phyloP scores from a whole-genome alignment of 192 early-diverging fungal species.

The Coemansia sp. region DNA sequence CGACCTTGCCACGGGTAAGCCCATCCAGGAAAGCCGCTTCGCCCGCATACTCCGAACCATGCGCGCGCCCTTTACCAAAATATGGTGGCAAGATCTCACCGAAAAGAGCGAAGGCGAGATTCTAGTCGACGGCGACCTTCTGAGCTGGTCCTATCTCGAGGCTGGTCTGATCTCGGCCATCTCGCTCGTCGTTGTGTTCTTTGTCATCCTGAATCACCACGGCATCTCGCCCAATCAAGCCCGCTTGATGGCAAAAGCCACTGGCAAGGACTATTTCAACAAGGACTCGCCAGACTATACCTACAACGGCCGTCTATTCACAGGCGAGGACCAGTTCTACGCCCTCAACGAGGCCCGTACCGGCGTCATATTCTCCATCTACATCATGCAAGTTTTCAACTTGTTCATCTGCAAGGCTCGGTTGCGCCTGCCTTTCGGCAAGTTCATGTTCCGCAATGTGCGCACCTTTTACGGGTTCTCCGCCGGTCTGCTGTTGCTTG shows the following conservation, averaged over 20 bases:
- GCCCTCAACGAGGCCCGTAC: conserved; percentile 80
- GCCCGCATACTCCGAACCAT: conserved; percentile 25
- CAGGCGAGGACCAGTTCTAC: conserved; percentile 60
- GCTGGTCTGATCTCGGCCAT: conserved; percentile 77
- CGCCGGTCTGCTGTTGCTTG: conserved; percentile 64
- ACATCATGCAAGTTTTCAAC: conserved; percentile 87
- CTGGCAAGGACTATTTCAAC: conserved; percentile 44
- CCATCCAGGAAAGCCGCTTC: conserved; percentile 27
- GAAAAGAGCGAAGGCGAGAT: conserved; percentile 79
- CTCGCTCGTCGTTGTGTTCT: conserved; percentile 72
- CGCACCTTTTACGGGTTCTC: conserved; percentile 70
- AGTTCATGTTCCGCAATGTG: conserved; percentile 80
- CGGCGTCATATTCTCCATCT: conserved; percentile 68
- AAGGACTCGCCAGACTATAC: conserved; percentile 51
- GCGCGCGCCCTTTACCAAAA: conserved; percentile 52
- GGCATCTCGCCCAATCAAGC: conserved; percentile 66
- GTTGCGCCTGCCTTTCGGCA: conserved; percentile 73
- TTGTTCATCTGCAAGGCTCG: conserved; percentile 90
- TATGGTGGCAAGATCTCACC: conserved; percentile 65
- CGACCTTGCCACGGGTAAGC: conserved; percentile 58
- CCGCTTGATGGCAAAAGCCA: conserved; percentile 57
- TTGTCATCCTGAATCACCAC: conserved; percentile 71
- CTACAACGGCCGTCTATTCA: conserved; percentile 46
- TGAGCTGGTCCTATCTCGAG: conserved; percentile 89
- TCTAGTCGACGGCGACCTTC: conserved; percentile 77